Conservation (phyloP, 805 yeast genomes). For the Metschnikowia dekortorum region DNA sequence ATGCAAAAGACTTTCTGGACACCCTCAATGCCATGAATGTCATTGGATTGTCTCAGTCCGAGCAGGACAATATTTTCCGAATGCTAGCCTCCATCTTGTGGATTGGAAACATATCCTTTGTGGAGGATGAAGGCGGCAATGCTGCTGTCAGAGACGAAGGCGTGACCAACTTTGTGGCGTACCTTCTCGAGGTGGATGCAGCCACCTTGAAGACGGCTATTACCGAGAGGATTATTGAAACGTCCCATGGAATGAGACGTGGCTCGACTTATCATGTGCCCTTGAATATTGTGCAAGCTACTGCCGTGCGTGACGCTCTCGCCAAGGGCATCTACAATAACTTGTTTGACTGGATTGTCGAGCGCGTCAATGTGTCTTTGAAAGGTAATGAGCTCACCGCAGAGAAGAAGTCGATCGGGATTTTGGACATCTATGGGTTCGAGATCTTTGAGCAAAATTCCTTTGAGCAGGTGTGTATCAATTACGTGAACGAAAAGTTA, state of each 20-base stretch:
- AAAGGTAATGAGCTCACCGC: conserved; percentile 34
- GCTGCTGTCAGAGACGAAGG: conserved; percentile 77
- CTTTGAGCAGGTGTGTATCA: conserved; percentile 92
- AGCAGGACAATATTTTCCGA: conserved; percentile 88
- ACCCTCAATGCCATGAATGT: conserved; percentile 83
- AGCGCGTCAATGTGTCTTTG: conserved; percentile 78
- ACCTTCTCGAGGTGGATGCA: conserved; percentile 76
- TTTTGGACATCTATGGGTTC: conserved; percentile 92
- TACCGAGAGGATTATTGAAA: conserved; percentile 80
- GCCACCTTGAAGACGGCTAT: conserved; percentile 62
- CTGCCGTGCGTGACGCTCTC: conserved; percentile 90
- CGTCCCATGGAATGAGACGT: conserved; percentile 81
- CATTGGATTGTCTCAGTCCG: conserved; percentile 76
- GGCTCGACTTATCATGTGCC: conserved; percentile 96
- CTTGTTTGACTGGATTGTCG: conserved; percentile 94
- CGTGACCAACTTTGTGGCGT: conserved; percentile 94
- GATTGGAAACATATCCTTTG: conserved; percentile 89
- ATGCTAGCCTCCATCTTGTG: conserved; percentile 81
- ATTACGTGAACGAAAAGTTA: conserved; percentile 91
- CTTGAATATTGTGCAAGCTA: conserved; percentile 85
- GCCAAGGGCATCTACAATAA: conserved; percentile 93
- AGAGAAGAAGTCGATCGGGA: conserved; percentile 72
- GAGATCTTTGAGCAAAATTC: conserved; percentile 94
- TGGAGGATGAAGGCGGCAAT: conserved; percentile 83
- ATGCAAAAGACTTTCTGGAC: conserved; percentile 69